Base-by-base conservation (phyloP, 2,329 filamentous ascomycete species). In the Fusarium sp. region DNA sequence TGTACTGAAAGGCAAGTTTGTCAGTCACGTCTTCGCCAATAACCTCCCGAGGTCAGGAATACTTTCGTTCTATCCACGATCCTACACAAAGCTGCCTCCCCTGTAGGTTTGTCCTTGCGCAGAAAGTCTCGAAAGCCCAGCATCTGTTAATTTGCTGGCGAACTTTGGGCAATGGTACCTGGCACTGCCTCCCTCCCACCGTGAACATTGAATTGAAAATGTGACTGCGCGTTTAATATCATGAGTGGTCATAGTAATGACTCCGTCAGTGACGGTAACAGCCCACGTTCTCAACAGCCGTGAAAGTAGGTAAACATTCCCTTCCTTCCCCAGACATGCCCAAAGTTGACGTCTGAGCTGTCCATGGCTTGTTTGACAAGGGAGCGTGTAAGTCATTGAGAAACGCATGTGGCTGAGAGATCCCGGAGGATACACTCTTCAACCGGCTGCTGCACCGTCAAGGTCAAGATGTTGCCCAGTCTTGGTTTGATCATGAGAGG, bases 1-100 rank as follows among this genome's bases (percentile, higher is more conserved):
- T 80, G 67, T 80, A 79, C n/a, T 65, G 41, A 6, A 54, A 60
- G 20, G 66, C 57, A 7, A 81, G 76, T 35, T 65, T 61, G 23
- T 45, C 35, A 41, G 66, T 56, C 25, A 73, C 14, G 37, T 25
- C 41, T 32, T 58, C 43, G 34, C 35, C 62, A 30, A 78, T 70
- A 5, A 61, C 74, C 13, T 59, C 56, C 25, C 23, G 35, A 59
- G 78, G 13, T 80, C 37, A 81, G 74, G 23, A 54, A 48, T 41
- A 78, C 52, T 3, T 72, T 70, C n/a, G 75, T 78, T 58, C 67
- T 72, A 30, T 76, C 45, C 23, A 27, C 14, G 16, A 25, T 27
- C 27, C 27, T 27, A 27, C 27, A 78, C 2, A 59, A 68, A 14
- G 72, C 77, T 20, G 34, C 48, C 39, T 71, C 67, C 79, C 78